Conservation (phyloP, 495 filamentous ascomycete species). For the Penicillium samsonianum region DNA sequence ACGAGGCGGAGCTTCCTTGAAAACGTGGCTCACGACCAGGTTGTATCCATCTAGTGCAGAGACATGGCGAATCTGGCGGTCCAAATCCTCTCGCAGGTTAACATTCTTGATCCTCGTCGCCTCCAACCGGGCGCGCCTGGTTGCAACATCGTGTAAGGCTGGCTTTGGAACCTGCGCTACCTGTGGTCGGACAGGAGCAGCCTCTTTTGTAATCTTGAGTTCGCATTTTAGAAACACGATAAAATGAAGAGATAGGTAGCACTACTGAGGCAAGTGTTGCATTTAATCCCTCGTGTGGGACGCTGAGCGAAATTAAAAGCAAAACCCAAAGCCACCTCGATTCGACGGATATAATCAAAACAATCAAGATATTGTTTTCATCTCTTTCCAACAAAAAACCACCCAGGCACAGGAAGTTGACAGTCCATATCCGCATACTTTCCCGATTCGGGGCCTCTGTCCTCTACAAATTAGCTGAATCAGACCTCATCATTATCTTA, state of each 20-base stretch:
- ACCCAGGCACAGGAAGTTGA: background rate
- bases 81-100: constrained; percentile 14
- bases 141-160: constrained; percentile 13
- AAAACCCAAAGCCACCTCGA: background rate
- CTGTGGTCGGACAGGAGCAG: constrained; percentile 13
- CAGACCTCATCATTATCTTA: background rate
- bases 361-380: too few relatives aligned
- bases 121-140: background rate
- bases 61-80: constrained; percentile 11
- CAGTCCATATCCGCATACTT: background rate
- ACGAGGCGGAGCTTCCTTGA: background rate
- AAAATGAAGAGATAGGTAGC: background rate
- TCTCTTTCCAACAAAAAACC: too few relatives aligned
- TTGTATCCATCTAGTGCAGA: constrained; percentile 7
- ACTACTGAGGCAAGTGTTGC: background rate
- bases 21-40: constrained; percentile 19
- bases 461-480: background rate
- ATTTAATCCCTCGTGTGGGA: background rate
- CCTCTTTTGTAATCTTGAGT: constrained; percentile 14
- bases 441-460: background rate
- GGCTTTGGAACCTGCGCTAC: constrained; percentile 3
- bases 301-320: background rate
- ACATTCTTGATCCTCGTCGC: constrained; percentile 3
- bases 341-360: background rate
- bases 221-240: constrained; percentile 21